Evolutionary conservation across 1,284 basidiomycete genomes (phyloP).

Genomic region (Singerocomus rubriflavus): DNA sequence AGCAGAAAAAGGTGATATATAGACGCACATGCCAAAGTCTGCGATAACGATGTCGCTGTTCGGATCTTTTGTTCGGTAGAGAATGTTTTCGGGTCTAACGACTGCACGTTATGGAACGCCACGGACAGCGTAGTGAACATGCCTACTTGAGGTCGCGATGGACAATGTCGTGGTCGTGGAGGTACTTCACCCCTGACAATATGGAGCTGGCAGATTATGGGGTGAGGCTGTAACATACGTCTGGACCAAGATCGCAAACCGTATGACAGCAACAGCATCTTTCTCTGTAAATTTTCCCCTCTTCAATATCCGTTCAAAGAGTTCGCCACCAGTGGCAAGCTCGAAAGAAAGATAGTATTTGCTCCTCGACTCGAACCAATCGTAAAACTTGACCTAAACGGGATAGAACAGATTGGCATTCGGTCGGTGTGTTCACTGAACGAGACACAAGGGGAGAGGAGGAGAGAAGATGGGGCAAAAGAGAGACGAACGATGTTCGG

Average conservation of each 20-base stretch:
- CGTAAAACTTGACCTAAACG: slow-evolving; percentile 84
- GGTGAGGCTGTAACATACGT: background rate
- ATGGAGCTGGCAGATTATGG: slow-evolving; percentile 52
- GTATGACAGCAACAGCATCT: slow-evolving; percentile 75
- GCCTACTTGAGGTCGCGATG: slow-evolving; percentile 86
- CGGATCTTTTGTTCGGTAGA: slow-evolving; percentile 75
- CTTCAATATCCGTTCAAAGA: slow-evolving; percentile 81
- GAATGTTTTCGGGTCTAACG: slow-evolving; percentile 88
- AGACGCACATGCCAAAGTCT: slow-evolving; percentile 90
- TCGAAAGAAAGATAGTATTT: slow-evolving; percentile 94
- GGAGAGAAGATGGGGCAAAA: background rate
- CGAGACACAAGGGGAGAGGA: background rate
- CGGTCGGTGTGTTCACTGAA: background rate
- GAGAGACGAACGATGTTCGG: slow-evolving; percentile 74
- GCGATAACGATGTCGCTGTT: slow-evolving; percentile 86
- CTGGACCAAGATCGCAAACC: slow-evolving; percentile 32
- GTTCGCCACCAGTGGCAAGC: slow-evolving; percentile 85
- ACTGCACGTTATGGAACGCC: background rate
- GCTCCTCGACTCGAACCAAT: slow-evolving; percentile 88
- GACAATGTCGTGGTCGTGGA: slow-evolving; percentile 86
- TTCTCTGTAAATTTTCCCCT: slow-evolving; percentile 88
- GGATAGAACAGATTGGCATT: background rate
- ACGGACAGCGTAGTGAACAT: background rate
- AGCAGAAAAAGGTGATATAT: background rate
- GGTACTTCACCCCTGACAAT: slow-evolving; percentile 76